Evolutionary conservation across 164 flowering plant species (phyloP).

Genomic region (Dillenia turbinata): DNA sequence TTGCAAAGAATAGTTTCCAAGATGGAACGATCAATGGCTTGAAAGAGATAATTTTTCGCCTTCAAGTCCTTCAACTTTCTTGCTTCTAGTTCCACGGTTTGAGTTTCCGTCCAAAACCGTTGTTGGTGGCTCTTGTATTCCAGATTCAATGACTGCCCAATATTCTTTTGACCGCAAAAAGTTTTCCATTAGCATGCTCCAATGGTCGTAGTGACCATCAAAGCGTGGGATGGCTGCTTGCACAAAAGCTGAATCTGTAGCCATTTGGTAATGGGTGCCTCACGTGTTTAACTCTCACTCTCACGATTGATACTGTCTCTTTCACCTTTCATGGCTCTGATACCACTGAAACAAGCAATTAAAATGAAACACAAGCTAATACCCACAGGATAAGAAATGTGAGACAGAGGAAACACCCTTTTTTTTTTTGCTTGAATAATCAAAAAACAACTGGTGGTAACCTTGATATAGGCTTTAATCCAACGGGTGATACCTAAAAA

Average conservation of each 20-base stretch:
- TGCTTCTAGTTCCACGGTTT: slow-evolving; percentile 1
- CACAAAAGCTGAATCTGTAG: slow-evolving; percentile 5
- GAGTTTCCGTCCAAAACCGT: slow-evolving; percentile 1
- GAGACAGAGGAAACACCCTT: too few relatives aligned
- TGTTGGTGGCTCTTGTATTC: slow-evolving; percentile 5
- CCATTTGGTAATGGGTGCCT: neutral
- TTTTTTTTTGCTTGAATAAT: too few relatives aligned
- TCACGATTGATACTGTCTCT: neutral
- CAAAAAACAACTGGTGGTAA: too few relatives aligned
- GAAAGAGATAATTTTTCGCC: slow-evolving; percentile 11
- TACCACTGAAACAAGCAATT: neutral
- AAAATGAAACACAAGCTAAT: too few relatives aligned
- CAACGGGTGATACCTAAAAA: too few relatives aligned
- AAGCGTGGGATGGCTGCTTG: slow-evolving; percentile 4
- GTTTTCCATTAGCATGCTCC: neutral
- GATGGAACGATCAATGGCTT: slow-evolving; percentile 10
- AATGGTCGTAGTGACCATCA: slow-evolving; percentile 2
- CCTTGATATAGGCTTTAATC: too few relatives aligned
- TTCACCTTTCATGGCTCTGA: neutral
- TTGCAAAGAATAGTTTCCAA: slow-evolving; percentile 20
- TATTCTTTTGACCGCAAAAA: slow-evolving; percentile 6
- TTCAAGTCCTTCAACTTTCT: slow-evolving; percentile 9
- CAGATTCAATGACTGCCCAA: slow-evolving; percentile 5
- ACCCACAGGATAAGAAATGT: too few relatives aligned
- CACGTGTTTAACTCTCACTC: slow-evolving; percentile 1